Evolutionary conservation across 73 alveolate species (phyloP), one percentile per base, ranked within the genome.

Genomic region (Blepharisma japonicum): DNA sequence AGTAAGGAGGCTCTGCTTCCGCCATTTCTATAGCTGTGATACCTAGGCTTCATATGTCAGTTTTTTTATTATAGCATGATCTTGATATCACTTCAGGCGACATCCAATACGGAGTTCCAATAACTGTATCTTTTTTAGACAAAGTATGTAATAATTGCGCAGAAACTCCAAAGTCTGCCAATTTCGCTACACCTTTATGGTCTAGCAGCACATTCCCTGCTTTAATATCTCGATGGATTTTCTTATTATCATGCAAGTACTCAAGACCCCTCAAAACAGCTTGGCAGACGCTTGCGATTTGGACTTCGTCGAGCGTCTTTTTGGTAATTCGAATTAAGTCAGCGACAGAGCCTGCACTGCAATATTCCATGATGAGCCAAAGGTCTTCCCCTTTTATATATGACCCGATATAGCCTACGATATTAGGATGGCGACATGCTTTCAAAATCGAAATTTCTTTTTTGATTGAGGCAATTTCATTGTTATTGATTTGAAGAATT

Each of bases 71-170:
- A 81, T 96, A 61, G 20, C 11, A 32, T 0, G 51, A 61, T 77
- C 79, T 91, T 49, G 86, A 67, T 11, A 91, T 79, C n/a, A 96
- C 97, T 67, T 96, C 99, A 7, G 99, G 99, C 25, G 97, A 84
- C 99, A 94, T 96, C 99, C 99, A 96, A 79, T 87, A 94, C 20
- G 99, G 99, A 6, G 98, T 94, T 7, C 99, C 99, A 21, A 93
- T 91, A 56, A 89, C 82, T 6, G 98, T 91, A 67, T 92, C 85
- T 71, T 90, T 94, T 71, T 96, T 96, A 6, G 94, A 85, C 78
- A 85, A 88, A 54, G 98, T 91, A 70, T 94, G 83, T 14, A 83
- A 87, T 9, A 94, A 76, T 77, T 94, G 92, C 6, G 99, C 99
- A 74, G 95, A 81, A 1, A 96, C 99, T n/a, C 99, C 99, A 56